Conservation (phyloP, 2,329 filamentous ascomycete species). For the Colletotrichum orchidophilum region DNA sequence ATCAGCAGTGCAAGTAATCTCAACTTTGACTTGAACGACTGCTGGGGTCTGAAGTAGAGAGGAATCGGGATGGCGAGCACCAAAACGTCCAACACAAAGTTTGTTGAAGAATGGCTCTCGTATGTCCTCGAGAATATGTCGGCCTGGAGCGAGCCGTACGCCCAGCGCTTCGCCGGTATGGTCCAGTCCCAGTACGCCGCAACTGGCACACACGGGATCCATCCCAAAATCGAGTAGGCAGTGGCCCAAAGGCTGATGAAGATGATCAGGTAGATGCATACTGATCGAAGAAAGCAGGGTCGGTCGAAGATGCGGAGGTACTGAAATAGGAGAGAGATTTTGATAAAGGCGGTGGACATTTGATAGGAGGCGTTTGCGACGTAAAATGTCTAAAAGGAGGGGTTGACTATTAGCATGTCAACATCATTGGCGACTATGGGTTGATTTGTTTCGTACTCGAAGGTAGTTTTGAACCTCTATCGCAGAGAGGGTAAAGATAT, state of each 20-base stretch:
- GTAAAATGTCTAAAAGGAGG: conserved; percentile 42
- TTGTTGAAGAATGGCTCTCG: conserved; percentile 44
- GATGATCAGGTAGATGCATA: conserved; percentile 27
- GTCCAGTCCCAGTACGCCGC: conserved; percentile 34
- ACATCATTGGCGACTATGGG: neutral
- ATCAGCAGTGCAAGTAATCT: conserved; percentile 41
- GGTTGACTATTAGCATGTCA: neutral
- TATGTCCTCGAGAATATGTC: conserved; percentile 42
- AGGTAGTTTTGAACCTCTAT: conserved; percentile 35
- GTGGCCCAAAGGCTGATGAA: conserved; percentile 38
- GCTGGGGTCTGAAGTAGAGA: conserved; percentile 41
- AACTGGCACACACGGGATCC: conserved; percentile 43
- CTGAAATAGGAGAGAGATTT: conserved; percentile 48
- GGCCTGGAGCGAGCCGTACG: conserved; percentile 41
- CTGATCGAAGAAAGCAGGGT: conserved; percentile 38
- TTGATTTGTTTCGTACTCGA: conserved; percentile 33
- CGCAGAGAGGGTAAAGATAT: conserved; percentile 33
- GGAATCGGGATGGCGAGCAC: conserved; percentile 45
- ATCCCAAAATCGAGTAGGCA: conserved; percentile 39
- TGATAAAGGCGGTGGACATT: conserved; percentile 46
- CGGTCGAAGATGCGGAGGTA: conserved; percentile 47
- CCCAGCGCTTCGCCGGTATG: conserved; percentile 40
- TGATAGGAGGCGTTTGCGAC: conserved; percentile 43
- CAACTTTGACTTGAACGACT: conserved; percentile 36
- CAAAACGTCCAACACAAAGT: conserved; percentile 45